phyloP scores from a whole-genome alignment of 2,329 filamentous ascomycete species.

The Pseudogymnoascus sp. region DNA sequence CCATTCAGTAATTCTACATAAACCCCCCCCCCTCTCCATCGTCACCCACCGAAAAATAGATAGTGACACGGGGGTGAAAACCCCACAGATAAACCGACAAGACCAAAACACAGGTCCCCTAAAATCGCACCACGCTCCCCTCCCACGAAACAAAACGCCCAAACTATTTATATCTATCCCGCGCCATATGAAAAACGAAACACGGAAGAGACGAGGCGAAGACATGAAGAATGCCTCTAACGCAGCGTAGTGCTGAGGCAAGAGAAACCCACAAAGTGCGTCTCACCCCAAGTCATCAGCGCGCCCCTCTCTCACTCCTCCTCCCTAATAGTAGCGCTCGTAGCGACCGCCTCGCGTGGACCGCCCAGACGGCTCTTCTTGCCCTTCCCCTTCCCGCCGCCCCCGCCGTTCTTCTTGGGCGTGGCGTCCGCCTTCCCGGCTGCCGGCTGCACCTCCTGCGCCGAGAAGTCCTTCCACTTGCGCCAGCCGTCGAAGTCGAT shows the following conservation, averaged over 20 bases:
- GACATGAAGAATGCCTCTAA: background rate
- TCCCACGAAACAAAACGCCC: background rate
- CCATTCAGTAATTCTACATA: background rate
- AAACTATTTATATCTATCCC: background rate
- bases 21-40: background rate
- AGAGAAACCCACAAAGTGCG: background rate
- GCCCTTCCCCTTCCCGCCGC: conserved; percentile 38
- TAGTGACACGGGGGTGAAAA: background rate
- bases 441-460: conserved; percentile 28
- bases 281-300: background rate
- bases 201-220: background rate
- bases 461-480: conserved; percentile 80
- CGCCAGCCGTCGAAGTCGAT: conserved; percentile 98
- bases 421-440: conserved; percentile 36
- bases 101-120: background rate
- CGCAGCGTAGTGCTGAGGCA: background rate
- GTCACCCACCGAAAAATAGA: background rate
- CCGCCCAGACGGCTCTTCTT: conserved; percentile 20
- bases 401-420: conserved; percentile 33
- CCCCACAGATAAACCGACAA: background rate
- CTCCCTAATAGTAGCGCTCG: background rate
- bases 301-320: background rate
- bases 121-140: background rate
- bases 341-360: background rate
- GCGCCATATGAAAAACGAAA: background rate